Percentiles rank a stretch among this genome's conserved stretches.
Conservation (phyloP, 2,329 filamentous ascomycete species). For the Alternaria conjuncta region DNA sequence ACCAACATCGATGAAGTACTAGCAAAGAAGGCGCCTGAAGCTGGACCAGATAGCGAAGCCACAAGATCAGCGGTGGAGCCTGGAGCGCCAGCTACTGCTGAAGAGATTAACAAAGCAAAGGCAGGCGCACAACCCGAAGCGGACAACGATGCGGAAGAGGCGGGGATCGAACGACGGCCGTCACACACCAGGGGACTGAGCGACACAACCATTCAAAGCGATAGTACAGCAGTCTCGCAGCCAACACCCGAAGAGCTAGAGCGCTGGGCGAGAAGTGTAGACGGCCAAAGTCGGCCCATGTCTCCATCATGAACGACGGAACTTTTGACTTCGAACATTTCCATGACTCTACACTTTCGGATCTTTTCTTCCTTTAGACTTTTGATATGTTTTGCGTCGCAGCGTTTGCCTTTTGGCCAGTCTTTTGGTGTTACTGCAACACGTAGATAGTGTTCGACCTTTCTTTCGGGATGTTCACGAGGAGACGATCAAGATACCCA, state of each 20-base stretch:
- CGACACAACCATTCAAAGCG: conserved; percentile 41
- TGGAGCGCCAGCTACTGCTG: background rate
- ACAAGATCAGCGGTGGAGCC: background rate
- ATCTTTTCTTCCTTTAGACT: background rate
- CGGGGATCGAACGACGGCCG: conserved; percentile 28
- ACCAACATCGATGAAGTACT: conserved; percentile 40
- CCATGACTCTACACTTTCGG: background rate
- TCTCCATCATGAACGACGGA: conserved; percentile 12
- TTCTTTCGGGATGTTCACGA: background rate
- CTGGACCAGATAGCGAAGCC: background rate
- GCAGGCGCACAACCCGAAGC: background rate
- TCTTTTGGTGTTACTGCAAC: background rate
- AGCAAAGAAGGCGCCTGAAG: conserved; percentile 13
- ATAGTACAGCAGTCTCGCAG: conserved; percentile 44
- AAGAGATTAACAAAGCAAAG: background rate
- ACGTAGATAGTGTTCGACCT: background rate
- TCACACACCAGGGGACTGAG: conserved; percentile 42
- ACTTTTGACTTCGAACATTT: background rate
- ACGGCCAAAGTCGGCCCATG: conserved; percentile 18
- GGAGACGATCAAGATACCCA: conserved; percentile 19
- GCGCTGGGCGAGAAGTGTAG: conserved; percentile 27
- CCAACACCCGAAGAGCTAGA: conserved; percentile 43
- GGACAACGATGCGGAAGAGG: background rate
- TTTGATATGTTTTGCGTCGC: background rate
- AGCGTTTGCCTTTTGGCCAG: background rate